Evolutionary conservation across 2,329 filamentous ascomycete genomes (phyloP).

Genomic region (Sporothrix variecibatus): DNA sequence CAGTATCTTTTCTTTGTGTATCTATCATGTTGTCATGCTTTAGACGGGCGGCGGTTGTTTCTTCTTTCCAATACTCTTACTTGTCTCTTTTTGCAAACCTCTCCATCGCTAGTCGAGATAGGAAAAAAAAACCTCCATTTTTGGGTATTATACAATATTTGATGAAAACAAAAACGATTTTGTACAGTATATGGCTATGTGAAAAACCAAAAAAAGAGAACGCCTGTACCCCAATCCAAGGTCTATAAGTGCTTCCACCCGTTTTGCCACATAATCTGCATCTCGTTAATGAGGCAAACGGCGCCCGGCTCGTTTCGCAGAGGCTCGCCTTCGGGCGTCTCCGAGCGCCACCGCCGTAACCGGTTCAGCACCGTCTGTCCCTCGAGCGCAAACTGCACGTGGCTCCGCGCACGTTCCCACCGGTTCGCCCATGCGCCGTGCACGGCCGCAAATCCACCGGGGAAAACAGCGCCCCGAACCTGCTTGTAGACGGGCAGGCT

Average conservation of each 20-base stretch:
- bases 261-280: constrained; percentile 60
- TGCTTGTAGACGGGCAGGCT: constrained; percentile 53
- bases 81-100: not conserved
- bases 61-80: too few relatives aligned
- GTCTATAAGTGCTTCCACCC: constrained; percentile 58
- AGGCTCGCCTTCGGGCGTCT: constrained; percentile 37
- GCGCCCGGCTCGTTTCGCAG: constrained; percentile 46
- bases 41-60: not conserved
- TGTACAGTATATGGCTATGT: not conserved
- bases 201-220: not conserved
- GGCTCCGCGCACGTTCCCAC: constrained; percentile 48
- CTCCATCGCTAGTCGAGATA: not conserved
- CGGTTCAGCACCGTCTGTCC: constrained; percentile 44
- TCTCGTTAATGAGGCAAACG: constrained; percentile 59
- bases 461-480: constrained; percentile 50
- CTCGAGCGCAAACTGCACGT: constrained; percentile 43
- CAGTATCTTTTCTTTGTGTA: not conserved
- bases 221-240: not conserved
- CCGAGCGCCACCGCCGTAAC: constrained; percentile 45
- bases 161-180: not conserved
- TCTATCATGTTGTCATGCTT: not conserved
- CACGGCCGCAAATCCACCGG: constrained; percentile 51
- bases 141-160: constrained; percentile 13
- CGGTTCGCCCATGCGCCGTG: constrained; percentile 62
- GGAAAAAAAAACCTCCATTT: not conserved